Evolutionary conservation across 257 asterid species (phyloP), one percentile per base, ranked within the genome.

Genomic region (Penstemon davidsonii): DNA sequence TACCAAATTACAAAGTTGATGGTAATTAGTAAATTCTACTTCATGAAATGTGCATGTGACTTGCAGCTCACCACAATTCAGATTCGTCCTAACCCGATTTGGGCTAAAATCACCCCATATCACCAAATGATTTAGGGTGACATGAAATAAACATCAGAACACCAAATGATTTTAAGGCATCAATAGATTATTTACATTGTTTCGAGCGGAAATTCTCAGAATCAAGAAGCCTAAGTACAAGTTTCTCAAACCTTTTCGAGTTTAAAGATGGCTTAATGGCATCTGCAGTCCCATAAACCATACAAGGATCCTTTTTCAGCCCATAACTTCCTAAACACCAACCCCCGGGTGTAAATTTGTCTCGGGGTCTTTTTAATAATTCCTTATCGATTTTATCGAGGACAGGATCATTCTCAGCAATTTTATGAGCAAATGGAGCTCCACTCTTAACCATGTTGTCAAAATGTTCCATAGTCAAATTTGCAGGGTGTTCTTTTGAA

Each of bases 371-470:
- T 54, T 75, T 77, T 15, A 91, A 71, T 0, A 94, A 74, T 56
- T 79, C 88, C 74, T 67, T 71, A 33, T 94, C 99, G 39, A 91
- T 86, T 62, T 67, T 82, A 38, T 85, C 79, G 6, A 88, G 91
- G 49, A 87, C 76, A 0, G 74, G 73, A 62, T 87, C 88, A 19
- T 78, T 76, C 73, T 77, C 81, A 19, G 88, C 84, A 60, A 91
- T 75, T 8, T 80, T 84, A 52, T 80, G 95, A 67, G 83, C 97
- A 54, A 94, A 94, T 0, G 94, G 90, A 15, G 95, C 88, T 6
- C 97, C 97, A 39, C 96, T 94, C 67, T 69, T 80, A 50, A 88
- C 79, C 99, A 94, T 94, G 62, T 76, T 75, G 51, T 82, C 86
- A 6, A 84, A 94, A 73, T 94, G 82, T 8, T 76, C 68, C 12